Conservation (phyloP, 2,329 filamentous ascomycete genomes). For the Pezicula carpinea region DNA sequence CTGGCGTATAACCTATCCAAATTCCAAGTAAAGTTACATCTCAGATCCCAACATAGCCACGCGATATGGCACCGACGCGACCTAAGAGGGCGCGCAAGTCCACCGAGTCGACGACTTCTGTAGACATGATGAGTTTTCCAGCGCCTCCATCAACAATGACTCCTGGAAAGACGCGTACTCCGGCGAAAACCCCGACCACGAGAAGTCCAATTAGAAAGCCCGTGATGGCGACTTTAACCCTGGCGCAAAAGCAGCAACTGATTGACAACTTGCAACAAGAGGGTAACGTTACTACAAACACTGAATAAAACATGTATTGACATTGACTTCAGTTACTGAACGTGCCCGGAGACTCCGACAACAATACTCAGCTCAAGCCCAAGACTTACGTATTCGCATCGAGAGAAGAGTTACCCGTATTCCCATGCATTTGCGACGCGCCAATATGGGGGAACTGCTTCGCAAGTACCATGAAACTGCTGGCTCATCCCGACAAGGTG, state of each 20-base stretch:
- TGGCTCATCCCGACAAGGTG: not conserved
- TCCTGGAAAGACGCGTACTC: slow-evolving; percentile 34
- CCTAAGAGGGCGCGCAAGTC: slow-evolving; percentile 42
- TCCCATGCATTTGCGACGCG: slow-evolving; percentile 70
- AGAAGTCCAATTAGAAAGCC: slow-evolving; percentile 60
- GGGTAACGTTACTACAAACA: slow-evolving; percentile 48
- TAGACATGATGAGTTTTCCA: slow-evolving; percentile 23
- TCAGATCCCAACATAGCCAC: slow-evolving; percentile 19
- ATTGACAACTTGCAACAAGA: slow-evolving; percentile 89
- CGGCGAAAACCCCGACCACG: slow-evolving; percentile 32
- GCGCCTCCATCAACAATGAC: slow-evolving; percentile 19
- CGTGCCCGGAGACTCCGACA: slow-evolving; percentile 81
- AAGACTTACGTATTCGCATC: slow-evolving; percentile 78
- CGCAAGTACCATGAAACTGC: slow-evolving; percentile 20
- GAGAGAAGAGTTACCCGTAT: slow-evolving; percentile 94
- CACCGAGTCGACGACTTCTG: slow-evolving; percentile 23
- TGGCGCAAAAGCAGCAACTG: slow-evolving; percentile 76
- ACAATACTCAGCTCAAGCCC: slow-evolving; percentile 83
- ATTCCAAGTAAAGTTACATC: not conserved
- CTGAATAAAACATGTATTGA: not conserved
- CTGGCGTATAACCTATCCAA: not conserved
- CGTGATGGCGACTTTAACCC: slow-evolving; percentile 51
- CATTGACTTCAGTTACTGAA: slow-evolving; percentile 66
- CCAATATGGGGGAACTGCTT: slow-evolving; percentile 74
- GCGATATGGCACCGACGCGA: slow-evolving; percentile 42